Conservation (phyloP, 2,329 filamentous ascomycete genomes). For the Calycina marina region DNA sequence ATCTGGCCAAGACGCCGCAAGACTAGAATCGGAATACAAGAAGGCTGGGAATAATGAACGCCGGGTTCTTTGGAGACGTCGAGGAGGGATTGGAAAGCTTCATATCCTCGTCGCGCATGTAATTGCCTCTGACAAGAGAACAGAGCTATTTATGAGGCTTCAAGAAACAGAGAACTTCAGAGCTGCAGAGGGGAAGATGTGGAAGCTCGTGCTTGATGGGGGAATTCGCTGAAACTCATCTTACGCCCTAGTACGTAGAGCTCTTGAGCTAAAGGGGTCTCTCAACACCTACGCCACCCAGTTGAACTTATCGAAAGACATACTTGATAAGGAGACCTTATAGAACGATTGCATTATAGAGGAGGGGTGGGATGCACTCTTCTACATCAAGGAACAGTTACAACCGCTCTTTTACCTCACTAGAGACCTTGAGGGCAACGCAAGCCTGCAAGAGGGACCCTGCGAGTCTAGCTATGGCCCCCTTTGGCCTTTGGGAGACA, state of each 20-base stretch:
- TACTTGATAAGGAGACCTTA: not conserved
- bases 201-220: not conserved
- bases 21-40: not conserved
- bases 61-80: not conserved
- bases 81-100: slow-evolving; percentile 1
- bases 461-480: not conserved
- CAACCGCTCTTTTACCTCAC: not conserved
- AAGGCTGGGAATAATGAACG: not conserved
- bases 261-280: slow-evolving; percentile 1
- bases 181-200: not conserved
- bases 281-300: not conserved
- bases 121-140: slow-evolving; percentile 1
- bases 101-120: slow-evolving; percentile 2
- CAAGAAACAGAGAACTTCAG: not conserved
- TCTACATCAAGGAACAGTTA: not conserved
- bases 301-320: not conserved
- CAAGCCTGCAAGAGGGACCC: not conserved
- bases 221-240: not conserved
- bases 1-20: slow-evolving; percentile 1
- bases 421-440: not conserved
- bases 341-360: not conserved
- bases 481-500: not conserved
- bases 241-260: not conserved
- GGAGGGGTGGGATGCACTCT: not conserved
- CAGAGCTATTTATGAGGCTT: not conserved